Base-by-base conservation (phyloP, 371 early-diverging fungal species). In the Haplosporangium sp. region DNA sequence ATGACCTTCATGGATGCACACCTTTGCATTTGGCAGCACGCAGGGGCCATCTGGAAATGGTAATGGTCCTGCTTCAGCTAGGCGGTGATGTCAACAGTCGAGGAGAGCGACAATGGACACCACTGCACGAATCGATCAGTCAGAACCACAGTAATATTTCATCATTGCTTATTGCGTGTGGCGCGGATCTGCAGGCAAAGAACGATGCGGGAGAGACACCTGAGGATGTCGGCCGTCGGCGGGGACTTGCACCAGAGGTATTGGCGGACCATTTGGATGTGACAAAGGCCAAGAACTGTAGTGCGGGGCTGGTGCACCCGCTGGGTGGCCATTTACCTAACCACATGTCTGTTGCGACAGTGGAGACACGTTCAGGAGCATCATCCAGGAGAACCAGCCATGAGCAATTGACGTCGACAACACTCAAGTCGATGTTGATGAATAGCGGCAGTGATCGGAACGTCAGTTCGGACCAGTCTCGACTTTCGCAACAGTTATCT, bases 61-160 rank as follows among this genome's bases (percentile, higher is more conserved):
- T 81, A 9, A 68, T 81, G 64, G 77, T 82, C 20, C 50, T 82
- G 41, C 45, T 82, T 9, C 81, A 81, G 56, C 50, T 82, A 5
- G 82, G 81, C 21, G 76, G 73, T 16, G 73, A 82, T 52, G 77
- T 82, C 38, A 80, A 73, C 45, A 67, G 63, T n/a, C 70, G 65
- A 5, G 81, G 76, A 16, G 81, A 79, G 20, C 47, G 71, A 14
- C 62, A 69, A 10, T 81, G 82, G 82, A 81, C 82, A 21, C 81
- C 82, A 0, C 47, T 82, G 51, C 82, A 82, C 43, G 82, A 82
- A 50, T 80, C 82, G n/a, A 81, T 82, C 43, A 74, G 76, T 38
- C 75, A 82, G 55, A 75, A 82, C 38, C 76, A 82, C 56, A 42
- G 64, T 29, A 61, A 73, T 13, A 66, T 82, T 20, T 82, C 76